phyloP scores from a whole-genome alignment of 2,329 filamentous ascomycete species.

The Aspergillus quadrilineatus region DNA sequence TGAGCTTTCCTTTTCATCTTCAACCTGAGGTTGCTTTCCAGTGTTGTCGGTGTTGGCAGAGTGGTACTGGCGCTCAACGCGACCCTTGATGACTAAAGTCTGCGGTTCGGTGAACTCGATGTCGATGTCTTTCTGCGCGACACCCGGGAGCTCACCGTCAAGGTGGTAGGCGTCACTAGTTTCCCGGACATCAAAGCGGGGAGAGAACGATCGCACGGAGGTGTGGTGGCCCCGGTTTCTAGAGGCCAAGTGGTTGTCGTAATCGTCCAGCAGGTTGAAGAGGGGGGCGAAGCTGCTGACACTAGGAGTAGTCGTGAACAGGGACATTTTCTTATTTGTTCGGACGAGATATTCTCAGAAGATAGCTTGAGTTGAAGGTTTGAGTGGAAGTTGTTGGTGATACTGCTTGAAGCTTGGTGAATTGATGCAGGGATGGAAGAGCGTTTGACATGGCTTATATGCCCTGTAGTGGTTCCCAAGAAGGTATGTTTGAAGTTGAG shows the following conservation, averaged over 20 bases:
- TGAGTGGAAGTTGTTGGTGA: too few species aligned
- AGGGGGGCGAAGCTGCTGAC: constrained; percentile 44
- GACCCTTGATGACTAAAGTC: constrained; percentile 49
- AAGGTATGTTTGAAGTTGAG: too few species aligned
- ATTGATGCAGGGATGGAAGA: too few species aligned
- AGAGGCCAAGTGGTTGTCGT: constrained; percentile 36
- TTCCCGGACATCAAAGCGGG: constrained; percentile 51
- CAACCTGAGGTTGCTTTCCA: not conserved
- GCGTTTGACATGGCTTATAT: too few species aligned
- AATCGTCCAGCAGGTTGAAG: constrained; percentile 50
- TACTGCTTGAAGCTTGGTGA: too few species aligned
- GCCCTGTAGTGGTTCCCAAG: too few species aligned
- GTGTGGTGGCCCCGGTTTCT: constrained; percentile 11
- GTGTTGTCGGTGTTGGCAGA: constrained; percentile 28
- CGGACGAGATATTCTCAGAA: too few species aligned
- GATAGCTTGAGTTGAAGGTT: too few species aligned
- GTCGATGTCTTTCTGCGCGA: constrained; percentile 48
- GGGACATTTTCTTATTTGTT: constrained; percentile 32
- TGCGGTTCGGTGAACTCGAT: constrained; percentile 51
- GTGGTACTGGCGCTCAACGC: constrained; percentile 39
- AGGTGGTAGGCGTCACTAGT: constrained; percentile 45
- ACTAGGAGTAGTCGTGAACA: constrained; percentile 31
- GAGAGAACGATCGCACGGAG: constrained; percentile 37
- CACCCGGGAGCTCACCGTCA: constrained; percentile 51
- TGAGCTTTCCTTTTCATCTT: constrained; percentile 18